A percentile compares a stretch with the other conserved stretches of the same genome.
Evolutionary conservation across 2,329 filamentous ascomycete genomes (phyloP).

Genomic region (Colletotrichum lupini): DNA sequence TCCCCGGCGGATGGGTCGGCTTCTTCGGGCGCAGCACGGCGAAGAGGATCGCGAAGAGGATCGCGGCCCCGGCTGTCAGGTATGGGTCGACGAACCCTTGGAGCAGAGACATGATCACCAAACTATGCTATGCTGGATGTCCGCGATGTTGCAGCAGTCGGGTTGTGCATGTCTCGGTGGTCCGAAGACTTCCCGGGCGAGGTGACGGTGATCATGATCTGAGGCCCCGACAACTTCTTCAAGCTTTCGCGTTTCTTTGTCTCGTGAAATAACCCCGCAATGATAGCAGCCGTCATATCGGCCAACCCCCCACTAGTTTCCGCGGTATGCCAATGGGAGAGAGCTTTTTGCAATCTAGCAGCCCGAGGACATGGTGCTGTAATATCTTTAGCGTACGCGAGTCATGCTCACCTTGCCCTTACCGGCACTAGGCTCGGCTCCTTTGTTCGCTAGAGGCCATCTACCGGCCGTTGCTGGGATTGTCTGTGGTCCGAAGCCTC

Average conservation of each 20-base stretch:
- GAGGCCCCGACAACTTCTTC: not conserved
- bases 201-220: not conserved
- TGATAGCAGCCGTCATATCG: constrained; percentile 1
- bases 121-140: not conserved
- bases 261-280: not conserved
- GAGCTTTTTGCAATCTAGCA: not conserved
- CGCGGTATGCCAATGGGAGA: constrained; percentile 1
- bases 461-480: not conserved
- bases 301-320: constrained; percentile 7
- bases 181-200: not conserved
- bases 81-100: constrained; percentile 7
- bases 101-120: not conserved
- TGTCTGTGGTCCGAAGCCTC: not conserved
- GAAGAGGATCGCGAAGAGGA: constrained; percentile 13
- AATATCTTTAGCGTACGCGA: not conserved
- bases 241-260: constrained; percentile 17
- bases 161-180: not conserved
- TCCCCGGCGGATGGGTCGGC: constrained; percentile 20
- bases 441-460: not conserved
- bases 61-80: constrained; percentile 1
- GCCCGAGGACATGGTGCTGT: not conserved
- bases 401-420: not conserved
- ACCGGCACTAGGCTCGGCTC: not conserved
- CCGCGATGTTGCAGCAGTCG: not conserved
- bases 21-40: not conserved